Conservation (phyloP, 2,329 filamentous ascomycete genomes). For the Clarireedia hainanense region DNA sequence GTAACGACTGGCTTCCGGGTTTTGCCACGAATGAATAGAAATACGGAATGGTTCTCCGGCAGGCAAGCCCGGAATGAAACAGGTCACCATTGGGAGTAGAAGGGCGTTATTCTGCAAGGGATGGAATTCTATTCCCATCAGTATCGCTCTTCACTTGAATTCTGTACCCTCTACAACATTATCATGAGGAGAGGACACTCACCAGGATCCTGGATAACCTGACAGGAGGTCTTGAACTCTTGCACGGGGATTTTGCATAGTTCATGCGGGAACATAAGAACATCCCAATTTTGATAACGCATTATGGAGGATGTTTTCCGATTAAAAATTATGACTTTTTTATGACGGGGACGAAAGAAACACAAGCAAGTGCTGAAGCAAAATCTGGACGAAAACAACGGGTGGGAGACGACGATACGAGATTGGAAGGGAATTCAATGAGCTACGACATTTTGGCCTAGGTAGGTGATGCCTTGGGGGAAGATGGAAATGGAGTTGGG, state of each 20-base stretch:
- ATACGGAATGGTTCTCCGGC: slow-evolving; percentile 56
- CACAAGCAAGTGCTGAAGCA: slow-evolving; percentile 8
- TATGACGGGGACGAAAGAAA: neutral
- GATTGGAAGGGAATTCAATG: neutral
- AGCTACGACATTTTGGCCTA: neutral
- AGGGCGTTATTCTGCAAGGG: neutral
- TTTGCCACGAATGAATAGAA: slow-evolving; percentile 68
- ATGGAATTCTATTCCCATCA: neutral
- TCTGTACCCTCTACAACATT: neutral
- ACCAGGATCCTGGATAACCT: slow-evolving; percentile 49
- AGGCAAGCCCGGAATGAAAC: slow-evolving; percentile 60
- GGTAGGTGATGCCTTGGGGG: neutral
- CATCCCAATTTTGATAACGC: slow-evolving; percentile 83
- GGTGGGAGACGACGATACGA: neutral
- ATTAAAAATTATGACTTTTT: slow-evolving; percentile 4
- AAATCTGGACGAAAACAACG: slow-evolving; percentile 3
- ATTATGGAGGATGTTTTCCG: slow-evolving; percentile 37
- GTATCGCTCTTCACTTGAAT: neutral
- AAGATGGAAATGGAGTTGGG: neutral
- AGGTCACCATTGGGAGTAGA: slow-evolving; percentile 57
- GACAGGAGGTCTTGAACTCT: slow-evolving; percentile 75
- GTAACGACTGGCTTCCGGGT: slow-evolving; percentile 50
- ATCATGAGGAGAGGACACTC: slow-evolving; percentile 8
- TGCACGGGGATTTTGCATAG: slow-evolving; percentile 63
- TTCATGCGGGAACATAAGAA: slow-evolving; percentile 64